Conservation (phyloP, 805 yeast species). For the Nakazawaea laoshanensis region DNA sequence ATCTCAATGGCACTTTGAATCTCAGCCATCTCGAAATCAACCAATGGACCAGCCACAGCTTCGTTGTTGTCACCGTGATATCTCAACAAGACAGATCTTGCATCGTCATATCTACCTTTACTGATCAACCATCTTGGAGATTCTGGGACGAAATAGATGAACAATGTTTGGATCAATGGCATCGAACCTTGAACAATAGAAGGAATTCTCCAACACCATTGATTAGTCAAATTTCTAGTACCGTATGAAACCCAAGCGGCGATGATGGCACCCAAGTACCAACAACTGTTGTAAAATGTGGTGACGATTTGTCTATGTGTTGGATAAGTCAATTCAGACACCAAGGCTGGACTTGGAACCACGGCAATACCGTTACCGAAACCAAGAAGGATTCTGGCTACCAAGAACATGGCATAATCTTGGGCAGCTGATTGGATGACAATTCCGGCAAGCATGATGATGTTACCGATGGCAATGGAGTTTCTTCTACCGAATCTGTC, state of each 20-base stretch:
- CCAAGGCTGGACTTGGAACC: constrained; percentile 38
- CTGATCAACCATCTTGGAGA: constrained; percentile 68
- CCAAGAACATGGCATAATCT: constrained; percentile 26
- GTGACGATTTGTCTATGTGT: constrained; percentile 31
- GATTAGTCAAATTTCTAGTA: constrained; percentile 20
- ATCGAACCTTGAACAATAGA: constrained; percentile 39
- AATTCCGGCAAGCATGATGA: constrained; percentile 47
- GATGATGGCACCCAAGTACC: constrained; percentile 39
- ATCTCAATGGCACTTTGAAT: constrained; percentile 27
- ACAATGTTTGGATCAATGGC: constrained; percentile 31
- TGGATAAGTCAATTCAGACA: constrained; percentile 44
- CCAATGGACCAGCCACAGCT: constrained; percentile 18
- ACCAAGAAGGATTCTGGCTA: constrained; percentile 39
- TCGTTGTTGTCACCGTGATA: constrained; percentile 28
- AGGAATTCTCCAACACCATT: constrained; percentile 49
- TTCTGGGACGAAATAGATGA: constrained; percentile 41
- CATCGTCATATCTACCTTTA: constrained; percentile 43
- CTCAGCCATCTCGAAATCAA: constrained; percentile 27
- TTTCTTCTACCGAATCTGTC: constrained; percentile 57
- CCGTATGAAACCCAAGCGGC: constrained; percentile 43
- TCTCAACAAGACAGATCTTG: constrained; percentile 27
- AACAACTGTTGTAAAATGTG: constrained; percentile 39
- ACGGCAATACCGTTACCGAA: constrained; percentile 32
- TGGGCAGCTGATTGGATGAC: constrained; percentile 40
- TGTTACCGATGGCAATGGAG: constrained; percentile 40